Base-by-base conservation (phyloP, 2,329 filamentous ascomycete genomes). In the Penicillium sp. region DNA sequence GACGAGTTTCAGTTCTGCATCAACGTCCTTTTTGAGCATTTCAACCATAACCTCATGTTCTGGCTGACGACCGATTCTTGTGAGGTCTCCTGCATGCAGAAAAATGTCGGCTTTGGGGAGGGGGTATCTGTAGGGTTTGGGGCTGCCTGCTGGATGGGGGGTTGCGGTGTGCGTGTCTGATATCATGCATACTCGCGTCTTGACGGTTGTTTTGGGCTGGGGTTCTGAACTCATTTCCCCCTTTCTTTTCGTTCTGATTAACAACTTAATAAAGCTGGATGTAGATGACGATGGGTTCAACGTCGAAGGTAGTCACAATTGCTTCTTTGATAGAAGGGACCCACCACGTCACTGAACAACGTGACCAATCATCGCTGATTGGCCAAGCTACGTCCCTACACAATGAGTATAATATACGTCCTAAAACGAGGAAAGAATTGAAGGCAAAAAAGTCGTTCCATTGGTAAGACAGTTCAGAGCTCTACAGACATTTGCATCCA, bases 31-130 rank as follows among this genome's bases (percentile, higher is more conserved):
- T 12, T 70, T 67, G 6, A 86, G 71, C 68, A 82, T 74, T 5
- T 73, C 63, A 14, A 84, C 63, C 2, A 78, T 76, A 11, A 63
- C 59, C 28, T 75, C 63, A 62, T 83, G 81, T 63, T 85, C 80
- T 14, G 66, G 43, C 11, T 75, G 56, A 11, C 70, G 69, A 5
- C 82, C 81, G 35, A 76, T 69, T 66, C 76, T 78, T 9, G 83
- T 85, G 40, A 86, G 69, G 67, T 86, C 83, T 52, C 83, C 83
- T 58, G 80, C 80, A 64, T 85, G 83, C 4, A 85, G 71, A 16
- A 83, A 72, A 21, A 85, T 74, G 64, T 84, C 78, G 35, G 77
- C 75, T 48, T 66, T 62, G 4, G 80, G 81, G 8, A 83, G 71
- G 0, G 81, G 80, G 21, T 65, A 58, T 26, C 71, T 69, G 65